Percentiles rank a stretch among this genome's conserved stretches.
Evolutionary conservation across 176 grass and related monocot species (phyloP).

Genomic region (Carex scoparia): DNA sequence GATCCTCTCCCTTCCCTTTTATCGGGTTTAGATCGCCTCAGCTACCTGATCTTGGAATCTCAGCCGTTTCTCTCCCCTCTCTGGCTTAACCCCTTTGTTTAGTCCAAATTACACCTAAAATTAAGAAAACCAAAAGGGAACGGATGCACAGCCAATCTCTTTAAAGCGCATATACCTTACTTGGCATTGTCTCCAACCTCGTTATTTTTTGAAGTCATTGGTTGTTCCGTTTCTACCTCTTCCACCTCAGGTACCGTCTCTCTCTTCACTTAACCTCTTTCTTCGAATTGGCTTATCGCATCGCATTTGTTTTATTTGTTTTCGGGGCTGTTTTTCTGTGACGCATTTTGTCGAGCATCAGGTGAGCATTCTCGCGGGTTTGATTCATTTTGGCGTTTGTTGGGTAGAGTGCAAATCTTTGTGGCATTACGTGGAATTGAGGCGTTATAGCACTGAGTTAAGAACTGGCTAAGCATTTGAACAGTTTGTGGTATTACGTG

Average conservation of each 20-base stretch:
- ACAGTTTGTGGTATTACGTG: no score
- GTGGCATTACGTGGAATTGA: background rate
- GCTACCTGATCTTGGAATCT: background rate
- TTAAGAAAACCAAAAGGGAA: background rate
- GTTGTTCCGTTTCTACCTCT: constrained; percentile 1
- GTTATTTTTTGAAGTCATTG: background rate
- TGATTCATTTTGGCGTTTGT: background rate
- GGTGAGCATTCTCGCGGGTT: background rate
- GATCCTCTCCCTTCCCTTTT: background rate
- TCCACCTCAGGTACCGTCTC: background rate
- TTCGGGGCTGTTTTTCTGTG: constrained; percentile 1
- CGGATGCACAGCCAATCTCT: constrained; percentile 7
- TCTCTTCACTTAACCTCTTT: background rate
- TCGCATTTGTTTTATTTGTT: background rate
- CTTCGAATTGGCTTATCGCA: background rate
- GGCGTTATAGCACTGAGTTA: no score
- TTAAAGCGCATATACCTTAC: constrained; percentile 21
- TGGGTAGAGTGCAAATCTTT: background rate
- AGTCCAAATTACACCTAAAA: background rate
- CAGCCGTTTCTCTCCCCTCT: background rate
- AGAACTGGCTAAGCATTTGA: no score
- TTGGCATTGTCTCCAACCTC: constrained; percentile 5
- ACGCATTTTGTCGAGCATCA: constrained; percentile 5
- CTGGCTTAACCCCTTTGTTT: background rate
- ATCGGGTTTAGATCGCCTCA: background rate